Evolutionary conservation across 805 yeast species (phyloP).

Genomic region (Candida oleophila): DNA sequence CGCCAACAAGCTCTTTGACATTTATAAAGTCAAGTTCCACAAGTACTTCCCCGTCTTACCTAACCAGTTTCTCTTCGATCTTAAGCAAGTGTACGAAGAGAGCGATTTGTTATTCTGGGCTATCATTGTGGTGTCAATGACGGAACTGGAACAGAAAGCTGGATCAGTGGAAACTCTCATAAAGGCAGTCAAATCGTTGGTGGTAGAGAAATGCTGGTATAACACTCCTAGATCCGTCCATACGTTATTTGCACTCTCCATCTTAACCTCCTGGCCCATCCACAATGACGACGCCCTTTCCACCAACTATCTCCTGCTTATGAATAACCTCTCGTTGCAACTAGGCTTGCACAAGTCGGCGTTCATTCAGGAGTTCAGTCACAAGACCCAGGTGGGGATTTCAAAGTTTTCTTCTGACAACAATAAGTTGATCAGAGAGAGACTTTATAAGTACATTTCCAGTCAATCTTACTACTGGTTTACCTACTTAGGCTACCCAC

Average conservation of each 20-base stretch:
- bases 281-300: constrained; percentile 35
- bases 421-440: constrained; percentile 31
- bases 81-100: constrained; percentile 19
- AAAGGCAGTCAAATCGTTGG: constrained; percentile 34
- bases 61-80: constrained; percentile 17
- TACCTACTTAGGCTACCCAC: constrained; percentile 36
- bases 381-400: constrained; percentile 25
- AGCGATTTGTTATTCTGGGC: constrained; percentile 42
- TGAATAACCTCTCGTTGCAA: constrained; percentile 40
- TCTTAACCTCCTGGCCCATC: constrained; percentile 47
- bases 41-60: constrained; percentile 34
- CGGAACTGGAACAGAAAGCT: constrained; percentile 14
- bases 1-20: constrained; percentile 13
- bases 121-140: constrained; percentile 31
- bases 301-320: constrained; percentile 35
- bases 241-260: constrained; percentile 34
- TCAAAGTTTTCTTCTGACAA: constrained; percentile 28
- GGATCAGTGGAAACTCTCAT: constrained; percentile 13
- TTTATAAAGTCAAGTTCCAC: constrained; percentile 28
- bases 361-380: constrained; percentile 42
- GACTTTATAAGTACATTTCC: constrained; percentile 42
- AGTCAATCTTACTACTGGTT: constrained; percentile 46
- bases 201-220: constrained; percentile 43
- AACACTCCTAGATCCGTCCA: constrained; percentile 45
- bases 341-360: constrained; percentile 42